Evolutionary conservation across 2,329 filamentous ascomycete genomes (phyloP), one percentile per base, ranked within the genome.

Genomic region (Microcera coccophila): DNA sequence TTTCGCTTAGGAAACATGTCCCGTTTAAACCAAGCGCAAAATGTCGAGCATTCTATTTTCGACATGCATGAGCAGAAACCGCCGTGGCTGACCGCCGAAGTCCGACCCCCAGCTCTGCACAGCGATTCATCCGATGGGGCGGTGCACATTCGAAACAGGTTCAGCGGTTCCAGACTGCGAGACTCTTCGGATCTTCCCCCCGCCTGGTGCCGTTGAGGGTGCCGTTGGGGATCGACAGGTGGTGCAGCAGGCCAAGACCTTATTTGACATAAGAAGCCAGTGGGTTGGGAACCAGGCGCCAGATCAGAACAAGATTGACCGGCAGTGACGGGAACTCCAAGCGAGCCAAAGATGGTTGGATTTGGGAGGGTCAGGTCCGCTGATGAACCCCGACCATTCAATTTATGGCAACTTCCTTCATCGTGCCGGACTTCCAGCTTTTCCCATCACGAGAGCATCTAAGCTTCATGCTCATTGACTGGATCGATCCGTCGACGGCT

Each of bases 81-180:
- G 32, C 39, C 36, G 32, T 39, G 26, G 34, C 39, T 36, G 35
- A 47, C 35, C 22, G 19, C 35, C 37, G 32, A 41, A 20, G 10
- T 18, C 29, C 29, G 15, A 32, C 8, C 7, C 15, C 29, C 15
- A 32, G 29, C 9, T n/a, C n/a, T n/a, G n/a, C n/a, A n/a, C n/a
- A n/a, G n/a, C n/a, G n/a, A n/a, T n/a, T n/a, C n/a, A n/a, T n/a
- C n/a, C n/a, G n/a, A n/a, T n/a, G 29, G 29, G 29, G 29, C 29
- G 7, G 29, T 10, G 29, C n/a, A 32, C 15, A n/a, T 5, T 10
- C 29, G n/a, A n/a, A n/a, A n/a, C n/a, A n/a, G n/a, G n/a, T n/a
- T n/a, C n/a, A n/a, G n/a, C n/a, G n/a, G n/a, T n/a, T 14, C 15
- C 29, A 15, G 15, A 5, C n/a, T 17, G 29, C 8, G 9, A 5